These are phyloP conservation scores for Ogataea pini DNA, from an alignment of 805 yeast genomes.

Conservation along the genomic window DNA sequence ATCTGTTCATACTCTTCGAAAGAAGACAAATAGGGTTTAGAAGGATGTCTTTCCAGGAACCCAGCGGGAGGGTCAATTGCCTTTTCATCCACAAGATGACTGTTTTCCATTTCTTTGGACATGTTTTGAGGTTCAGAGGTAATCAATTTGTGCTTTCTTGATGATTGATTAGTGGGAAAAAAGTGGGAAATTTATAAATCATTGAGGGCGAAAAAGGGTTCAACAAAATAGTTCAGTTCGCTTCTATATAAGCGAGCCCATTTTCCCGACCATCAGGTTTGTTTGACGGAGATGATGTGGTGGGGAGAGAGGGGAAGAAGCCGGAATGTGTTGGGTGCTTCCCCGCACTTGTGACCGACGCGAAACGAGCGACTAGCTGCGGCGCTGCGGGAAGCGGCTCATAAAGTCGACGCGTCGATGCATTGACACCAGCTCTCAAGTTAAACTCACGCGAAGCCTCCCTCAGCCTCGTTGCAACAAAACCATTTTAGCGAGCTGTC, in stretches of 20 bases:
- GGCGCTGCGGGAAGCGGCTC: too few species aligned
- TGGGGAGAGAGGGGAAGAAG: neutral
- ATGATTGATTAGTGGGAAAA: neutral
- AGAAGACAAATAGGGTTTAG: constrained; percentile 47
- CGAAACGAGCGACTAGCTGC: too few species aligned
- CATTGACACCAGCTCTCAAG: too few species aligned
- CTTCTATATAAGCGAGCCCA: constrained; percentile 4
- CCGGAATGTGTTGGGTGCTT: constrained; percentile 1
- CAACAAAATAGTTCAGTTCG: neutral
- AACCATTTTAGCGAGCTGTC: neutral
- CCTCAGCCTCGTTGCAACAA: neutral
- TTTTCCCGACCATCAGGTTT: neutral
- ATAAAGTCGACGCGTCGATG: too few species aligned
- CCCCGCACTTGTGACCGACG: constrained; percentile 4
- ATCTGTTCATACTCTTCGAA: constrained; percentile 49
- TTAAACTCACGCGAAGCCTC: too few species aligned
- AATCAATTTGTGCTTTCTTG: too few species aligned
- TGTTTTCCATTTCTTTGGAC: constrained; percentile 31
- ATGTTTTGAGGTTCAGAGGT: neutral
- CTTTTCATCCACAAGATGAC: constrained; percentile 34
- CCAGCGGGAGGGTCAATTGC: constrained; percentile 36
- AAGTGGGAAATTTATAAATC: neutral
- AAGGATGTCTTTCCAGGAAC: constrained; percentile 42
- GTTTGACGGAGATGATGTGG: neutral
- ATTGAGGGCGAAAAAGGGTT: neutral